Percentiles rank a stretch among this genome's conserved stretches.
Conservation (phyloP, 768 basidiomycete genomes). For the Gautieria morchelliformis region DNA sequence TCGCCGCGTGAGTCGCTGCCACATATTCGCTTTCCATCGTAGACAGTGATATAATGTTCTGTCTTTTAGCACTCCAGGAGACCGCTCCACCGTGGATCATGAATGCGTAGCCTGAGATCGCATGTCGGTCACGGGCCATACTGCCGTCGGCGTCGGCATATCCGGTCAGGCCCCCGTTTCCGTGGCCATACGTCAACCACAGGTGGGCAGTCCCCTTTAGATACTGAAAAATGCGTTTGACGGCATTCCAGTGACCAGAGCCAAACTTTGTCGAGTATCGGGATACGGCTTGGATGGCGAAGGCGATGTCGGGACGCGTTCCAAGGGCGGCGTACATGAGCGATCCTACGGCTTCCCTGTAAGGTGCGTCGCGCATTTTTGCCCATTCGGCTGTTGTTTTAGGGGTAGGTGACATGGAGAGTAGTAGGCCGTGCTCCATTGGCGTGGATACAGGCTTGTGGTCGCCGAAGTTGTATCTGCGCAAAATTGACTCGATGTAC, state of each 20-base stretch:
- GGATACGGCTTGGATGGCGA: conserved; percentile 7
- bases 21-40: conserved; percentile 37
- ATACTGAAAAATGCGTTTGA: conserved; percentile 7
- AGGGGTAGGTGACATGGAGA: too few relatives aligned
- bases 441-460: too few relatives aligned
- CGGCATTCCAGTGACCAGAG: conserved; percentile 3
- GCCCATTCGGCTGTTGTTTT: too few relatives aligned
- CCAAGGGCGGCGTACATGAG: too few relatives aligned
- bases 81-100: conserved; percentile 22
- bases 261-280: conserved; percentile 10
- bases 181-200: neutral
- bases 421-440: too few relatives aligned
- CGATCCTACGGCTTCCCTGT: too few relatives aligned
- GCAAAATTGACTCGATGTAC: conserved; percentile 12
- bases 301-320: neutral
- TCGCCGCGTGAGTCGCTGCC: conserved; percentile 22
- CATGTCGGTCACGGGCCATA: conserved; percentile 16
- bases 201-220: neutral
- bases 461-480: conserved; percentile 2
- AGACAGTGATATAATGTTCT: conserved; percentile 27
- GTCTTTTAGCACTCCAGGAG: conserved; percentile 26
- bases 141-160: conserved; percentile 20
- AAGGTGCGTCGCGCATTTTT: too few relatives aligned
- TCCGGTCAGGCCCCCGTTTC: neutral
- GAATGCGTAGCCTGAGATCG: conserved; percentile 29